Conservation (phyloP, 2,329 filamentous ascomycete genomes). For the Pseudogymnoascus sp. region DNA sequence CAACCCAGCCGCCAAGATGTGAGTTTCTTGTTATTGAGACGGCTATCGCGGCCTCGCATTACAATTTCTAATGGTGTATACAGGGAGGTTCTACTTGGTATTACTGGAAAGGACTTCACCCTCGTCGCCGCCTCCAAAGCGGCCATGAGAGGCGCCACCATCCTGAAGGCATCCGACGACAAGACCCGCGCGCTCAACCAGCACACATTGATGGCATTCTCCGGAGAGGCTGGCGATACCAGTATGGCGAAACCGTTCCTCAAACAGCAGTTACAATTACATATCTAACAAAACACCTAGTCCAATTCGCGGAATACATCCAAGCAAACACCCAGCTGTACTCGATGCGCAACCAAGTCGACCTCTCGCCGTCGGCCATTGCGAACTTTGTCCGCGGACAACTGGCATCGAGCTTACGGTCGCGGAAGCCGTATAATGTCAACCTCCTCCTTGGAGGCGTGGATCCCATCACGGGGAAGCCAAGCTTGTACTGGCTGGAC, state of each 20-base stretch:
- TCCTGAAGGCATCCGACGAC: slow-evolving; percentile 92
- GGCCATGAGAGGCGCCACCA: slow-evolving; percentile 92
- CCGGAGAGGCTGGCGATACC: slow-evolving; percentile 92
- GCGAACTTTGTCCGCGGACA: slow-evolving; percentile 92
- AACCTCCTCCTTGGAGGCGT: slow-evolving; percentile 93
- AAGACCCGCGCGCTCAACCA: slow-evolving; percentile 92
- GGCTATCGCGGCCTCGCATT: slow-evolving; percentile 13
- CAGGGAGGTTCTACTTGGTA: slow-evolving; percentile 96
- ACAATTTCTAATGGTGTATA: slow-evolving; percentile 10
- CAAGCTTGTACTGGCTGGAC: slow-evolving; percentile 92
- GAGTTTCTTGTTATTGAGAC: slow-evolving; percentile 15
- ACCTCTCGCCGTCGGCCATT: slow-evolving; percentile 81
- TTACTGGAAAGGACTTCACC: slow-evolving; percentile 98
- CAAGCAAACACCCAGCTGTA: slow-evolving; percentile 98
- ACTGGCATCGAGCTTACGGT: slow-evolving; percentile 82
- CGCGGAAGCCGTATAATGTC: slow-evolving; percentile 90
- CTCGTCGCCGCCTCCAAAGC: slow-evolving; percentile 96
- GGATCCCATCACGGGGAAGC: slow-evolving; percentile 85
- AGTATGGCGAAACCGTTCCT: slow-evolving; percentile 43
- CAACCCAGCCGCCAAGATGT: slow-evolving; percentile 26
- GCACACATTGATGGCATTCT: slow-evolving; percentile 90
- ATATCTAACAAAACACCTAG: slow-evolving; percentile 38
- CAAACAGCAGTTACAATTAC: neutral
- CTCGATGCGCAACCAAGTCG: slow-evolving; percentile 93
- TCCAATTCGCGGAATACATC: slow-evolving; percentile 99